Percentiles rank a stretch among this genome's conserved stretches.
phyloP scores from a whole-genome alignment of 1,284 basidiomycete genomes.

The Apiotrichum sp. region DNA sequence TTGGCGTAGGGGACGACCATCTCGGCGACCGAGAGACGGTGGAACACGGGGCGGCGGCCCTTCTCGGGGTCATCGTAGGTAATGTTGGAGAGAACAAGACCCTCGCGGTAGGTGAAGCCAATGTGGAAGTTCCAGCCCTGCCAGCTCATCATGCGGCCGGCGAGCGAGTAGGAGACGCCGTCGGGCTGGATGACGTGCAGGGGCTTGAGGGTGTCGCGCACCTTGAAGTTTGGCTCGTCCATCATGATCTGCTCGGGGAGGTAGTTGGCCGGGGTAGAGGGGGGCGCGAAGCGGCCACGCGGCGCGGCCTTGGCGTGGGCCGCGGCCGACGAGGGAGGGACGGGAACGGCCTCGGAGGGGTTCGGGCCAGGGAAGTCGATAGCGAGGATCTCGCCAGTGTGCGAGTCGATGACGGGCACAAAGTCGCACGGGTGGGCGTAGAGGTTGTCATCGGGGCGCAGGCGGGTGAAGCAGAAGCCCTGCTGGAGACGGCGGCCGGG shows the following conservation, averaged over 20 bases:
- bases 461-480: slow-evolving; percentile 48
- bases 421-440: slow-evolving; percentile 50
- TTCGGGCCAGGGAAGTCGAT: slow-evolving; percentile 45
- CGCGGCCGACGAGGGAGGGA: slow-evolving; percentile 27
- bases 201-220: slow-evolving; percentile 71
- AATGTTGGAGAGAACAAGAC: slow-evolving; percentile 42
- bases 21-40: slow-evolving; percentile 48
- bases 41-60: slow-evolving; percentile 43
- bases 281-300: slow-evolving; percentile 47
- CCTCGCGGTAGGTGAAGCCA: slow-evolving; percentile 39
- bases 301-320: slow-evolving; percentile 22
- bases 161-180: slow-evolving; percentile 80
- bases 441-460: slow-evolving; percentile 44
- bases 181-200: slow-evolving; percentile 83
- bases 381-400: slow-evolving; percentile 44
- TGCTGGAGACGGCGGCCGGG: slow-evolving; percentile 43
- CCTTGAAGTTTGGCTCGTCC: slow-evolving; percentile 53
- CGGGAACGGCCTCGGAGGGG: slow-evolving; percentile 12
- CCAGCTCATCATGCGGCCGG: slow-evolving; percentile 57
- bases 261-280: slow-evolving; percentile 44
- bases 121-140: slow-evolving; percentile 39
- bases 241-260: slow-evolving; percentile 45
- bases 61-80: slow-evolving; percentile 42
- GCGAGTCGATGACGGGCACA: slow-evolving; percentile 38
- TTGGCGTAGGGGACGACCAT: slow-evolving; percentile 49